Conservation (phyloP, 2,329 filamentous ascomycete species). For the Claviceps spartinae region DNA sequence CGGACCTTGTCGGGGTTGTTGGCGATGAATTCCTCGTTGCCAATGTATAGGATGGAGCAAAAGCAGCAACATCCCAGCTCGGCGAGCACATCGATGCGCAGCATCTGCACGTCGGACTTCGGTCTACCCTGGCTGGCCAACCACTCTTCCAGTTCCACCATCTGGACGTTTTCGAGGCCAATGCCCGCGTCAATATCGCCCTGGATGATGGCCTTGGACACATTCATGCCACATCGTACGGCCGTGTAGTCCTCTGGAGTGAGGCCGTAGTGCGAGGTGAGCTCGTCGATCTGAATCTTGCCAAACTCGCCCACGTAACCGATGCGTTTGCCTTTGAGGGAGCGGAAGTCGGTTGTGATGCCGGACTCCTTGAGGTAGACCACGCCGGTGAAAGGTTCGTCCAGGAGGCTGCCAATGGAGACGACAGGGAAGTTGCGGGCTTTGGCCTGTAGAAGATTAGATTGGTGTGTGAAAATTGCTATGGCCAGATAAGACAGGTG, state of each 20-base stretch:
- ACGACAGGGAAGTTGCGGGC: slow-evolving; percentile 60
- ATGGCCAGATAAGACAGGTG: too few relatives aligned
- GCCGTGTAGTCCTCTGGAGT: slow-evolving; percentile 59
- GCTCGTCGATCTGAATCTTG: slow-evolving; percentile 73
- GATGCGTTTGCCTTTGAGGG: slow-evolving; percentile 62
- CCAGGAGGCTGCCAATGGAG: slow-evolving; percentile 61
- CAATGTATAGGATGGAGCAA: slow-evolving; percentile 70
- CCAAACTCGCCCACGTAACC: slow-evolving; percentile 72
- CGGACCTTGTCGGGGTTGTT: slow-evolving; percentile 51
- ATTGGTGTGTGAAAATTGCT: neutral
- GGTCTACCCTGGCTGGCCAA: slow-evolving; percentile 48
- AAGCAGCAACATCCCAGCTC: slow-evolving; percentile 75
- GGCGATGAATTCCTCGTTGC: slow-evolving; percentile 57
- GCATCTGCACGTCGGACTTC: slow-evolving; percentile 60
- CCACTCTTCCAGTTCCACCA: slow-evolving; percentile 73
- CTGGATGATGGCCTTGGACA: slow-evolving; percentile 60
- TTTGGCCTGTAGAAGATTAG: slow-evolving; percentile 40
- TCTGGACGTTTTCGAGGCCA: slow-evolving; percentile 69
- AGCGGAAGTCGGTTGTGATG: slow-evolving; percentile 62
- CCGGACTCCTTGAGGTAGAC: slow-evolving; percentile 63
- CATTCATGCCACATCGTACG: slow-evolving; percentile 70
- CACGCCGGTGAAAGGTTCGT: slow-evolving; percentile 69
- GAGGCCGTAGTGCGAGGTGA: slow-evolving; percentile 68
- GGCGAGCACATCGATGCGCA: slow-evolving; percentile 67
- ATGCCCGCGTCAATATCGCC: slow-evolving; percentile 62